These are phyloP conservation scores for Melaleuca alternifolia DNA, from an alignment of 345 rosid species.

Conservation along the genomic window DNA sequence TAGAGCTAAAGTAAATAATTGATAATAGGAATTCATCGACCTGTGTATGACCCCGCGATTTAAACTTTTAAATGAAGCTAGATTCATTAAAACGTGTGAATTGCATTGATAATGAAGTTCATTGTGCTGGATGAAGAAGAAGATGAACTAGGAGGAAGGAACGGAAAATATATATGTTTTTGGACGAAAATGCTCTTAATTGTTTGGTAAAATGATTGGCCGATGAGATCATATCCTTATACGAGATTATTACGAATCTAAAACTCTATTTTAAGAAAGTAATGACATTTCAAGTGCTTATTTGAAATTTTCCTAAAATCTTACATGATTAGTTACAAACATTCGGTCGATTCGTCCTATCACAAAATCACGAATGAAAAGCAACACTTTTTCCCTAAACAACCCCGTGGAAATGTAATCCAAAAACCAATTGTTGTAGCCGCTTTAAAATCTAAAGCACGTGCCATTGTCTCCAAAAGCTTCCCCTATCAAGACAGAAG, in stretches of 20 bases:
- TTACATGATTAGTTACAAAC: not conserved
- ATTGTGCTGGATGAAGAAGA: not conserved
- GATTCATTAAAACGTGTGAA: not conserved
- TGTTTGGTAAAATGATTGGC: not conserved
- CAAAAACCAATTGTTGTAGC: not conserved
- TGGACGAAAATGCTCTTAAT: not conserved
- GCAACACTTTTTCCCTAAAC: not conserved
- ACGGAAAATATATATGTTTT: not conserved
- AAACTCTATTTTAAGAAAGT: not conserved
- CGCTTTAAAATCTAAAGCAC: not conserved
- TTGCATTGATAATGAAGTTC: not conserved
- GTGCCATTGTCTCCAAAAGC: not conserved
- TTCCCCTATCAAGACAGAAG: not conserved
- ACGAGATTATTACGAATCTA: fast-evolving
- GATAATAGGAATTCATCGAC: not conserved
- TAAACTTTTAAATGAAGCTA: not conserved
- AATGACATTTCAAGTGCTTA: fast-evolving
- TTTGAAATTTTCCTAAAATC: not conserved
- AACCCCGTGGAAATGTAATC: not conserved
- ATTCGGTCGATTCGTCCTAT: not conserved
- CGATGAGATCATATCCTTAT: too few species aligned
- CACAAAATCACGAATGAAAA: not conserved
- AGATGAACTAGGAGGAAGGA: not conserved
- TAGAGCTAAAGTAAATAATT: not conserved
- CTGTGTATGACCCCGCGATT: not conserved